A percentile compares a stretch with the other conserved stretches of the same genome.
Conservation (phyloP, 73 alveolate species). For the Breviolum minutum region DNA sequence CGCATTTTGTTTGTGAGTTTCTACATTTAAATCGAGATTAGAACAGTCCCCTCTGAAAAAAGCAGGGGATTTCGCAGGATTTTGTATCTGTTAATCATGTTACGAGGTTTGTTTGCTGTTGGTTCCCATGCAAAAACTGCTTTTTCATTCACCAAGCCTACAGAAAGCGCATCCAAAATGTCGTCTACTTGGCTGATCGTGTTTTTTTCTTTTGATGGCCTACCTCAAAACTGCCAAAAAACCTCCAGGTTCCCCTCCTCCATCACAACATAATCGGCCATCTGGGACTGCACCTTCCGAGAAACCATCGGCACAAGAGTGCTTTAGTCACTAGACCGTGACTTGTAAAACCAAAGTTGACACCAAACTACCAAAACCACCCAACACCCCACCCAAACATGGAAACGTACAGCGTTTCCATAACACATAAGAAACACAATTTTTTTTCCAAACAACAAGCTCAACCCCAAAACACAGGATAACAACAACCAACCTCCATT, state of each 20-base stretch:
- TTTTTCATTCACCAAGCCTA: not conserved
- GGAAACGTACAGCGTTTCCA: too few species aligned
- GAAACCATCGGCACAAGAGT: not conserved
- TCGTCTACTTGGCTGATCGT: not conserved
- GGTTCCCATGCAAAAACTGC: not conserved
- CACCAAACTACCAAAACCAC: not conserved
- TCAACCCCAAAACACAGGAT: too few species aligned
- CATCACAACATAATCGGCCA: slow-evolving; percentile 91
- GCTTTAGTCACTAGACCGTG: not conserved
- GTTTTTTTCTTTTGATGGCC: not conserved
- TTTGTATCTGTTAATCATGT: not conserved
- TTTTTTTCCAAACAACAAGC: too few species aligned
- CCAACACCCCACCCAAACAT: too few species aligned
- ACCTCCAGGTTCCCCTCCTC: not conserved
- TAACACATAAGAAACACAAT: too few species aligned
- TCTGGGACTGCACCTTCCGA: slow-evolving; percentile 61
- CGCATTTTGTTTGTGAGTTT: too few species aligned
- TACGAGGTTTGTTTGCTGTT: not conserved
- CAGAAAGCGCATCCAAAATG: too few species aligned
- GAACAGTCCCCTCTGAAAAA: too few species aligned
- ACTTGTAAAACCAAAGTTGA: too few species aligned
- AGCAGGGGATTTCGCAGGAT: not conserved
- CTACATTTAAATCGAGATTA: too few species aligned
- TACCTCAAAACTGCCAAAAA: not conserved
- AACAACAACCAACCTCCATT: too few species aligned